These are phyloP conservation scores for Xylaria flabelliformis DNA, from an alignment of 495 filamentous ascomycete species.

Conservation along the genomic window DNA sequence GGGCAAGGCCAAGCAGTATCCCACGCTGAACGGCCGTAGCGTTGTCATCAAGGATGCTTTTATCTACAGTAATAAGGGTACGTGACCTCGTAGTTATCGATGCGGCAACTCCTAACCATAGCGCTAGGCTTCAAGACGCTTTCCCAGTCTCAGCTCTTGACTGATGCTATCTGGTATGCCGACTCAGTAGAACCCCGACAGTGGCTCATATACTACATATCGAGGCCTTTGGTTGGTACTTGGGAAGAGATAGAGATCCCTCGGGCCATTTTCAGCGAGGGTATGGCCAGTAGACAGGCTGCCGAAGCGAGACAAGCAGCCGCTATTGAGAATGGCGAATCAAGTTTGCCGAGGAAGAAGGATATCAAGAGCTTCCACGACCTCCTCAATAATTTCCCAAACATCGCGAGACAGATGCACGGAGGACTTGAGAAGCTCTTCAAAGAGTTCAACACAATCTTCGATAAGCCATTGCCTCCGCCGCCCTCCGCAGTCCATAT, in stretches of 20 bases:
- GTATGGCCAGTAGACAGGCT: conserved; percentile 38
- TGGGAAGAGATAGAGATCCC: conserved; percentile 75
- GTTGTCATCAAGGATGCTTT: conserved; percentile 93
- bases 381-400: conserved; percentile 88
- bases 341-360: conserved; percentile 71
- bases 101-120: conserved; percentile 25
- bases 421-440: conserved; percentile 89
- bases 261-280: conserved; percentile 62
- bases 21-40: conserved; percentile 89
- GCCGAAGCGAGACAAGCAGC: conserved; percentile 43
- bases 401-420: conserved; percentile 98
- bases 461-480: conserved; percentile 83
- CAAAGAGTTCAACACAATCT: conserved; percentile 82
- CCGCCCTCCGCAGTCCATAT: conserved; percentile 68
- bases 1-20: conserved; percentile 91
- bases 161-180: conserved; percentile 86
- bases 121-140: conserved; percentile 84
- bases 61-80: conserved; percentile 96
- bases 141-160: conserved; percentile 86
- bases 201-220: conserved; percentile 98
- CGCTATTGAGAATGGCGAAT: conserved; percentile 42
- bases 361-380: conserved; percentile 91
- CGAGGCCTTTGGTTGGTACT: conserved; percentile 84
- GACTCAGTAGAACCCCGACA: conserved; percentile 80
- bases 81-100: conserved; percentile 18